Conservation (phyloP, 148 eudicot genomes). For the Rhododendron griersonianum region DNA sequence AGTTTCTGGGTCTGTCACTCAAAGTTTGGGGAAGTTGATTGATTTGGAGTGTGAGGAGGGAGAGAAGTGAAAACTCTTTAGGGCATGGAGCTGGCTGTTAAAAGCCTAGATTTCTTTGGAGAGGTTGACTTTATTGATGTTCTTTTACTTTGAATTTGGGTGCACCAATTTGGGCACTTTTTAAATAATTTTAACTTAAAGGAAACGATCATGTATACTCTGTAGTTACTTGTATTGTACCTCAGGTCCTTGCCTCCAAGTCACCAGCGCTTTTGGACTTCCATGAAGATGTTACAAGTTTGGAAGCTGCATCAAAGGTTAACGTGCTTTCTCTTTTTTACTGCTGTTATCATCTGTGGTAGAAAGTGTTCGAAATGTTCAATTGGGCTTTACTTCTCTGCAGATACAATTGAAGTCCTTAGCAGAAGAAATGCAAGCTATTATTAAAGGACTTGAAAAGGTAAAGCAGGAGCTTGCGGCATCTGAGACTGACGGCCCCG, state of each 20-base stretch:
- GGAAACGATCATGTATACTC: background rate
- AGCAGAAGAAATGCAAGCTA: conserved; percentile 99
- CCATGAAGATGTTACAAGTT: conserved; percentile 64
- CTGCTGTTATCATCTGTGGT: background rate
- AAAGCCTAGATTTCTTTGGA: background rate
- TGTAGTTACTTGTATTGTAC: background rate
- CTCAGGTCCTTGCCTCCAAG: conserved; percentile 67
- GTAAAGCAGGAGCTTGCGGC: conserved; percentile 82
- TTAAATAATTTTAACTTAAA: background rate
- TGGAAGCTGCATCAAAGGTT: conserved; percentile 92
- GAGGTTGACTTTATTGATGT: background rate
- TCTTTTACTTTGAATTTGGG: background rate
- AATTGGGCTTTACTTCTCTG: conserved; percentile 14
- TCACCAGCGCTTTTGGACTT: conserved; percentile 70
- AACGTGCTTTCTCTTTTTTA: conserved; percentile 8
- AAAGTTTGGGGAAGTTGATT: background rate
- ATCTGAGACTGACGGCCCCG: conserved; percentile 93
- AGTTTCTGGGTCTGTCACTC: background rate
- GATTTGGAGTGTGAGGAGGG: background rate
- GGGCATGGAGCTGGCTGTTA: background rate
- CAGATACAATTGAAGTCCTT: conserved; percentile 97
- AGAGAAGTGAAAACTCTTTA: background rate
- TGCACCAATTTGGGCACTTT: background rate
- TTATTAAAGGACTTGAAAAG: conserved; percentile 82
- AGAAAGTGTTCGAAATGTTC: background rate